These are phyloP conservation scores for Saccharomycopsis vini DNA, from an alignment of 805 yeast species.

Conservation along the genomic window DNA sequence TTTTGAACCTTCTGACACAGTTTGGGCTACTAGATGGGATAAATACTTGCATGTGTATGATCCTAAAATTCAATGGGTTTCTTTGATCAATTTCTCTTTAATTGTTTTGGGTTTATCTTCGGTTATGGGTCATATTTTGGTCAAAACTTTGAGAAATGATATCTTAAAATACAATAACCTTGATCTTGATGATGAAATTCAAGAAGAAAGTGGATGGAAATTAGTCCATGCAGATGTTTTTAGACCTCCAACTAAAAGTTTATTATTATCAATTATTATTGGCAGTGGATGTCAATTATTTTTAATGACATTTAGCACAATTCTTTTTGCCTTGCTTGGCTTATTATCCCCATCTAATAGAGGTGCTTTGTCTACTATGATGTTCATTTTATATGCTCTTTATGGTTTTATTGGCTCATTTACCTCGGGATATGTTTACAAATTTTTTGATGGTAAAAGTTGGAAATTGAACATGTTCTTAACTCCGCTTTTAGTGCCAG, in stretches of 20 bases:
- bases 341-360: slow-evolving; percentile 88
- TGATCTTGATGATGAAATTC: slow-evolving; percentile 62
- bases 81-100: slow-evolving; percentile 76
- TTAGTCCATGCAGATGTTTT: slow-evolving; percentile 91
- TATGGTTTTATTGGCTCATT: slow-evolving; percentile 81
- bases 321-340: slow-evolving; percentile 80
- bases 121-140: slow-evolving; percentile 68
- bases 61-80: slow-evolving; percentile 94
- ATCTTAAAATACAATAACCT: slow-evolving; percentile 83
- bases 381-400: slow-evolving; percentile 74
- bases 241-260: slow-evolving; percentile 64
- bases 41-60: slow-evolving; percentile 86
- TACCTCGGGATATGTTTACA: slow-evolving; percentile 77
- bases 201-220: slow-evolving; percentile 97
- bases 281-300: slow-evolving; percentile 87
- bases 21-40: slow-evolving; percentile 99
- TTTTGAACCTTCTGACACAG: slow-evolving; percentile 60
- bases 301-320: slow-evolving; percentile 63
- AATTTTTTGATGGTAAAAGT: slow-evolving; percentile 82
- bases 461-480: slow-evolving; percentile 82
- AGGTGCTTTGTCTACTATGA: slow-evolving; percentile 85
- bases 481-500: slow-evolving; percentile 85
- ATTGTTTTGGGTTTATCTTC: slow-evolving; percentile 70
- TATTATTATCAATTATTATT: slow-evolving; percentile 67
- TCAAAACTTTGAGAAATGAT: slow-evolving; percentile 75